Percentiles rank a stretch among this genome's conserved stretches.
These are phyloP conservation scores for Podaxis carcinomalis DNA, from an alignment of 768 basidiomycete species.

Conservation along the genomic window DNA sequence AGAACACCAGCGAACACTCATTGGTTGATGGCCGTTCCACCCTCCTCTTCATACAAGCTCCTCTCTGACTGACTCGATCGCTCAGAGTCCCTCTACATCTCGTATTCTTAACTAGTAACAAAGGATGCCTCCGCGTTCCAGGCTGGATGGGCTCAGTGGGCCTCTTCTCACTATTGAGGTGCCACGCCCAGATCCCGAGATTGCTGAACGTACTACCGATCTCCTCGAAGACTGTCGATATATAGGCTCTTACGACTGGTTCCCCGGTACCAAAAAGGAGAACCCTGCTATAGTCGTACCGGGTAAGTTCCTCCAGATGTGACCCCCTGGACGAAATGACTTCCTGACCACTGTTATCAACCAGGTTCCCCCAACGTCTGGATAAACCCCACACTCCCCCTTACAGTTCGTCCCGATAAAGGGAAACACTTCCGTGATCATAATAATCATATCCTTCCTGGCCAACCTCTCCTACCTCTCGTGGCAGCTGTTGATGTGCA, in stretches of 20 bases:
- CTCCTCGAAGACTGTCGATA: conserved; percentile 30
- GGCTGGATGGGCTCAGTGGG: background rate
- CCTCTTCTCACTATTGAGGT: background rate
- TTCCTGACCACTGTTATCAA: background rate
- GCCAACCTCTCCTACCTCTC: conserved; percentile 43
- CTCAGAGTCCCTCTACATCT: too few species aligned
- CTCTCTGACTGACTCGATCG: too few species aligned
- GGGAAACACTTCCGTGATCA: conserved; percentile 52
- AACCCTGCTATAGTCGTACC: conserved; percentile 51
- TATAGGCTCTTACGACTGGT: conserved; percentile 58
- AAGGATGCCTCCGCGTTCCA: background rate
- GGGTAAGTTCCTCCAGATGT: conserved; percentile 19
- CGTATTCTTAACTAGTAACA: background rate
- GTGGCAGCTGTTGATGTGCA: conserved; percentile 51
- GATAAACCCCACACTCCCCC: conserved; percentile 44
- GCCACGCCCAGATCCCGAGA: background rate
- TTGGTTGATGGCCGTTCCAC: too few species aligned
- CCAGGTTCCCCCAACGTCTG: conserved; percentile 59
- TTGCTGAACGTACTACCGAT: background rate
- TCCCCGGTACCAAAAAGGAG: conserved; percentile 18
- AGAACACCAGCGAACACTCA: too few species aligned
- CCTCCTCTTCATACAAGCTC: too few species aligned
- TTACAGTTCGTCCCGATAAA: conserved; percentile 47
- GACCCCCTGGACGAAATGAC: background rate
- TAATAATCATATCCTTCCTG: conserved; percentile 41